phyloP scores from a whole-genome alignment of 139 green algal species.

The Nannochloris sp. region DNA sequence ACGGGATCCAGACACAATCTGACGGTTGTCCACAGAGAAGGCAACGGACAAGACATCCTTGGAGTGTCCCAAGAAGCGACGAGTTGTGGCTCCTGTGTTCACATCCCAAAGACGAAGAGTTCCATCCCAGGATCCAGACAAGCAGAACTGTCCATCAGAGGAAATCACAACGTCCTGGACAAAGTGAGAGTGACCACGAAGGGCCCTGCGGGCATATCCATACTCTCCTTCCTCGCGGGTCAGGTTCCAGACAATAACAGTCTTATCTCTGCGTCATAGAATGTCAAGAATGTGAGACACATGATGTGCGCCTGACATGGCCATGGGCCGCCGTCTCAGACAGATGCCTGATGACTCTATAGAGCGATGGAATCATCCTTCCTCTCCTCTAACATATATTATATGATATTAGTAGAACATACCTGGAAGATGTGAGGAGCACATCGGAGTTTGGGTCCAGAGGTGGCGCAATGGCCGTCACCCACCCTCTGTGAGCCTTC shows the following conservation, averaged over 20 bases:
- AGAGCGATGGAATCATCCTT: neutral
- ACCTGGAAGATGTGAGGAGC: constrained; percentile 87
- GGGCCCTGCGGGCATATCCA: constrained; percentile 60
- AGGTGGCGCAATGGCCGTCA: constrained; percentile 88
- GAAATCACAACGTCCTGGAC: constrained; percentile 98
- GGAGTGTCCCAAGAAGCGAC: constrained; percentile 95
- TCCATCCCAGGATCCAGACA: constrained; percentile 96
- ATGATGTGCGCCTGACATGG: no score
- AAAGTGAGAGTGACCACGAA: constrained; percentile 90
- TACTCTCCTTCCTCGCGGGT: constrained; percentile 70
- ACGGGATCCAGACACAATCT: constrained; percentile 96
- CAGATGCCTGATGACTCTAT: neutral
- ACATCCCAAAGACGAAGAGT: constrained; percentile 99
- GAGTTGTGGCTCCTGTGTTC: constrained; percentile 91
- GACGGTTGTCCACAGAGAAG: constrained; percentile 98
- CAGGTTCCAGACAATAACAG: constrained; percentile 91
- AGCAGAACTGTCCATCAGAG: constrained; percentile 94
- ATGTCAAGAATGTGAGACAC: neutral
- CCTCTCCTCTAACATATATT: neutral
- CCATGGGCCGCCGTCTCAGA: neutral
- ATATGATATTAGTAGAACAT: constrained; percentile 4
- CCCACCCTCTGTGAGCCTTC: constrained; percentile 65
- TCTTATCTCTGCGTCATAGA: constrained; percentile 80
- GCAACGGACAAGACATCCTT: constrained; percentile 98
- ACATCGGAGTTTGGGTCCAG: constrained; percentile 88